Percentiles rank a stretch among this genome's conserved stretches.
Evolutionary conservation across 345 rosid genomes (phyloP).

Genomic region (Brassica incana): DNA sequence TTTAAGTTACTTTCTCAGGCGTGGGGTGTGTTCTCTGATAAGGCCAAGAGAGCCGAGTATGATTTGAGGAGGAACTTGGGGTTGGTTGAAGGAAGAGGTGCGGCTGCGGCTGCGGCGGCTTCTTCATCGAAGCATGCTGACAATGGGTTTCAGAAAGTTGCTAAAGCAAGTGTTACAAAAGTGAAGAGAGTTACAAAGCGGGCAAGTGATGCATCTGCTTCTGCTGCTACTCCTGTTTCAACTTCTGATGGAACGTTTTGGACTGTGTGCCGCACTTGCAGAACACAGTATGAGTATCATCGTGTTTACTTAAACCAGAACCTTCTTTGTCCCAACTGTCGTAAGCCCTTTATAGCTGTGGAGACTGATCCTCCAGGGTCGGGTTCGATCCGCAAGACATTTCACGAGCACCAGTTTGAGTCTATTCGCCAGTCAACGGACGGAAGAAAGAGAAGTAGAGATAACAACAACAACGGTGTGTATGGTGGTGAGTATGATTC

Average conservation of each 20-base stretch:
- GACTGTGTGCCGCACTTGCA: conserved; percentile 72
- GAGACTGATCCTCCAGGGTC: conserved; percentile 71
- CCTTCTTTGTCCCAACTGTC: conserved; percentile 67
- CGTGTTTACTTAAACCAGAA: conserved; percentile 69
- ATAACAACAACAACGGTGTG: conserved; percentile 25
- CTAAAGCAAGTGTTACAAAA: background rate
- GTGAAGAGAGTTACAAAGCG: conserved; percentile 45
- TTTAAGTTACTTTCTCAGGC: conserved; percentile 63
- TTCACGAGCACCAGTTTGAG: conserved; percentile 50
- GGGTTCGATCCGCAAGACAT: conserved; percentile 51
- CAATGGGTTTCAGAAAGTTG: conserved; percentile 45
- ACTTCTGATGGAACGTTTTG: conserved; percentile 58
- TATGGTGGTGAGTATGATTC: conserved; percentile 36
- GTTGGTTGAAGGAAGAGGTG: conserved; percentile 39
- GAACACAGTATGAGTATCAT: conserved; percentile 68
- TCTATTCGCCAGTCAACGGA: conserved; percentile 44
- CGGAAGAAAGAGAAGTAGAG: conserved; percentile 37
- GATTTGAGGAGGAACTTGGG: conserved; percentile 50
- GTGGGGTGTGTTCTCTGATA: conserved; percentile 67
- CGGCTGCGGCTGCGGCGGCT: background rate
- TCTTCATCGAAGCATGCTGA: conserved; percentile 32
- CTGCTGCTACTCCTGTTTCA: conserved; percentile 40
- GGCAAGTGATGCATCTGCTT: conserved; percentile 29
- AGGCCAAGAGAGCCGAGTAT: conserved; percentile 53
- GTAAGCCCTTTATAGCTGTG: conserved; percentile 61